Evolutionary conservation across 1,284 basidiomycete genomes (phyloP), one percentile per base, ranked within the genome.

Genomic region (Heterobasidion irregulare): DNA sequence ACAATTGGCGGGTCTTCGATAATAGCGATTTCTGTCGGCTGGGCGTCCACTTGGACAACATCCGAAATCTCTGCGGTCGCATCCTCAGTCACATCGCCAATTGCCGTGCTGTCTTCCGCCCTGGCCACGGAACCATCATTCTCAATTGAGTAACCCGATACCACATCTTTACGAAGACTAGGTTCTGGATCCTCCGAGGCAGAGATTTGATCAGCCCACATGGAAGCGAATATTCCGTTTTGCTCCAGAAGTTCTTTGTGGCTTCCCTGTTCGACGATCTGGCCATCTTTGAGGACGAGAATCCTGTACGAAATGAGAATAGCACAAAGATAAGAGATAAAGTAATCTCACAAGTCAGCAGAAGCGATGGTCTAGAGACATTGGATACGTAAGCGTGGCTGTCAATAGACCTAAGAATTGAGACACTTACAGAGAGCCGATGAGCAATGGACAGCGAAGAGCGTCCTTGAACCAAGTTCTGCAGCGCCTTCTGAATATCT

Each of bases 391-490:
- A 50, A 56, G 56, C 57, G 54, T 56, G 49, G 57, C 51, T 61
- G 55, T 61, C 64, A 58, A 58, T 43, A 56, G 49, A 58, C 10
- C 46, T 55, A 52, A 52, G 51, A 55, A 47, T 57, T 49, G 53
- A 43, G 35, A 53, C 43, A 77, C 87, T 70, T 65, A 92, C 89
- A 61, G 86, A 87, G 58, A 89, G 72, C 46, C 89, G 78, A 66
- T 89, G 86, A 15, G 92, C 88, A 68, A 92, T 86, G 52, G 89
- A 89, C 59, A 95, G 66, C 36, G 84, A 85, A 16, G 87, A 85
- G 58, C 88, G 79, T 52, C 83, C 86, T 63, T 79, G 72, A 56
- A 81, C 82, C 34, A 87, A 78, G 62, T 85, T 84, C 63, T 86
- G 84, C 51, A 92, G 74, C 9, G 89, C 87, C 61, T 84, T 86